These are phyloP conservation scores for Pythium phragmiticola DNA, from an alignment of 352 stramenopile genomes.

Conservation along the genomic window DNA sequence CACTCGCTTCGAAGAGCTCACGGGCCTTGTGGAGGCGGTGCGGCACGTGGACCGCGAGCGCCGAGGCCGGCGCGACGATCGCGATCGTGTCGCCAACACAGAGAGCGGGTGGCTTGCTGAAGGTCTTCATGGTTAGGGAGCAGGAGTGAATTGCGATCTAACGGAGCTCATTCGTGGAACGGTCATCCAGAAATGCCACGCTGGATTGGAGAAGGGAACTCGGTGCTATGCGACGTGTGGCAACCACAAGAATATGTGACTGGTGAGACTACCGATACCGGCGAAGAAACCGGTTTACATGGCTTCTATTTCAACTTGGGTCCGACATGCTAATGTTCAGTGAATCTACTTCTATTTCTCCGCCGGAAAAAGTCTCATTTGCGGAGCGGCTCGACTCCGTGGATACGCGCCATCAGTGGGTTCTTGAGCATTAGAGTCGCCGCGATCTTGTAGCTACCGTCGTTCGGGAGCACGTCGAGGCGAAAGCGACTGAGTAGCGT, in stretches of 20 bases:
- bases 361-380: too few relatives aligned
- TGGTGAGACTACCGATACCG: neutral
- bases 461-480: too few relatives aligned
- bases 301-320: neutral
- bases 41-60: conserved; percentile 40
- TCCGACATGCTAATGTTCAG: too few relatives aligned
- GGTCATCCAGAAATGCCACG: neutral
- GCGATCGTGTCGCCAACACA: conserved; percentile 41
- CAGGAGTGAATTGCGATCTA: neutral
- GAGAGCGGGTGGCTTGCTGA: conserved; percentile 28
- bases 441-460: too few relatives aligned
- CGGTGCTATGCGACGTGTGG: neutral
- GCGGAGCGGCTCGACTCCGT: too few relatives aligned
- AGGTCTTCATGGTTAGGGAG: neutral
- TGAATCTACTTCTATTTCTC: too few relatives aligned
- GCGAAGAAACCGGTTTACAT: neutral
- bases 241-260: neutral
- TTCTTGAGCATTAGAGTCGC: too few relatives aligned
- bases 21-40: conserved; percentile 44
- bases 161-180: too few relatives aligned
- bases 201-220: neutral
- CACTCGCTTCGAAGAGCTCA: conserved; percentile 31
- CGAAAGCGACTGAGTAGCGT: conserved; percentile 36
- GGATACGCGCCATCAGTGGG: too few relatives aligned
- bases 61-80: conserved; percentile 48